These are phyloP conservation scores for Nepenthes gracilis DNA, from an alignment of 148 eudicot species.

Conservation along the genomic window DNA sequence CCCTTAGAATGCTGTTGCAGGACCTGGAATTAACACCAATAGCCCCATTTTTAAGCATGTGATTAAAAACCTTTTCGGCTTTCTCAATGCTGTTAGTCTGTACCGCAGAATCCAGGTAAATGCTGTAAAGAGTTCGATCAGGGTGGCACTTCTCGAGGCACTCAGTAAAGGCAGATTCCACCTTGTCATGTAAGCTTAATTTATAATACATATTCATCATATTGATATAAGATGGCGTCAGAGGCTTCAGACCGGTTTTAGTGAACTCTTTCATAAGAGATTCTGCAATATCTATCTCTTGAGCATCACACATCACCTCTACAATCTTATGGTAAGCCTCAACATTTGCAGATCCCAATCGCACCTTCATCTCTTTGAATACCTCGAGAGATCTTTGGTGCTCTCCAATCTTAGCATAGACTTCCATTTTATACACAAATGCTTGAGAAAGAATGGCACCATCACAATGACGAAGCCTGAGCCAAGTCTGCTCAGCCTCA, in stretches of 20 bases:
- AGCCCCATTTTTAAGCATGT: slow-evolving; percentile 52
- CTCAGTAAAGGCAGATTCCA: slow-evolving; percentile 47
- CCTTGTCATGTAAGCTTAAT: slow-evolving; percentile 48
- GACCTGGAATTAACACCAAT: slow-evolving; percentile 56
- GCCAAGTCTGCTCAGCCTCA: slow-evolving; percentile 69
- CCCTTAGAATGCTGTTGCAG: slow-evolving; percentile 60
- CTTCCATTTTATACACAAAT: slow-evolving; percentile 70
- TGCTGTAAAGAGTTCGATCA: slow-evolving; percentile 41
- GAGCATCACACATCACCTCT: slow-evolving; percentile 59
- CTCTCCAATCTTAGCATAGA: slow-evolving; percentile 51
- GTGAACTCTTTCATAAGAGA: slow-evolving; percentile 67
- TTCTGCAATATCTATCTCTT: slow-evolving; percentile 49
- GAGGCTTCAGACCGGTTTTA: slow-evolving; percentile 56
- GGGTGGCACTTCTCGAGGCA: slow-evolving; percentile 59
- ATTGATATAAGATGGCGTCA: slow-evolving; percentile 49
- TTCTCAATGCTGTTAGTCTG: slow-evolving; percentile 34
- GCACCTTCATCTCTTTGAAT: slow-evolving; percentile 55
- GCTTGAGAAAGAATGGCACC: slow-evolving; percentile 57
- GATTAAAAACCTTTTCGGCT: slow-evolving; percentile 68
- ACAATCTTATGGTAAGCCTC: slow-evolving; percentile 65
- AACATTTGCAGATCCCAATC: slow-evolving; percentile 25
- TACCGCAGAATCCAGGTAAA: slow-evolving; percentile 76
- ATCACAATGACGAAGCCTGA: slow-evolving; percentile 34
- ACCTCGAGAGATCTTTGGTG: slow-evolving; percentile 45
- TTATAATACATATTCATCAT: slow-evolving; percentile 54